Conservation (phyloP, 345 rosid species). For the Sonneratia caseolaris region DNA sequence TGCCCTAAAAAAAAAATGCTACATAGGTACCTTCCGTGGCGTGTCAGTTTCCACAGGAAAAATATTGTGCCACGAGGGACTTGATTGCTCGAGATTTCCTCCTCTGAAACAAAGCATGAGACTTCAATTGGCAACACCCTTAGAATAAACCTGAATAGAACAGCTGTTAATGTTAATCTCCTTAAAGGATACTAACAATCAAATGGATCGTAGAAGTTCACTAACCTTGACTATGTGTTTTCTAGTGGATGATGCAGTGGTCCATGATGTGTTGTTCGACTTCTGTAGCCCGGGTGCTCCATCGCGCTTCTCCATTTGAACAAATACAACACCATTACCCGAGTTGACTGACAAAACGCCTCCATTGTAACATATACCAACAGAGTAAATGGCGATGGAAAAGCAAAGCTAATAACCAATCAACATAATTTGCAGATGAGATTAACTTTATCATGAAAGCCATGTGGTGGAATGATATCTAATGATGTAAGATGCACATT, state of each 20-base stretch:
- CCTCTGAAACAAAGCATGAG: slow-evolving; percentile 90
- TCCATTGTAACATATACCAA: too few species aligned
- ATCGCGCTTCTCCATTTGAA: slow-evolving; percentile 85
- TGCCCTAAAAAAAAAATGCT: background rate
- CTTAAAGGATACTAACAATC: too few species aligned
- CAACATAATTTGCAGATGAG: too few species aligned
- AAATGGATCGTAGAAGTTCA: background rate
- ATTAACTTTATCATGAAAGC: too few species aligned
- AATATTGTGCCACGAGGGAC: slow-evolving; percentile 40
- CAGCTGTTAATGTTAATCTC: slow-evolving; percentile 5
- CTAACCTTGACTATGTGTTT: slow-evolving; percentile 88
- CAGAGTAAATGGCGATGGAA: too few species aligned
- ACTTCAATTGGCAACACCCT: slow-evolving; percentile 85
- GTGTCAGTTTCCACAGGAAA: slow-evolving; percentile 50
- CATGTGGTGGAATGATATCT: too few species aligned
- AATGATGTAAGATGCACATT: too few species aligned
- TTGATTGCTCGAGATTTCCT: slow-evolving; percentile 75
- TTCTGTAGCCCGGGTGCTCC: slow-evolving; percentile 75
- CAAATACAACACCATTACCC: slow-evolving; percentile 69
- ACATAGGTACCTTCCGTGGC: slow-evolving; percentile 48
- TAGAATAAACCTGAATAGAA: slow-evolving; percentile 53
- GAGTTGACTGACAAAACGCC: slow-evolving; percentile 30
- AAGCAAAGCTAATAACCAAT: too few species aligned
- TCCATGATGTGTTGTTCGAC: slow-evolving; percentile 77
- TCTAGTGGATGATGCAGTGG: slow-evolving; percentile 65